Evolutionary conservation across 2,329 filamentous ascomycete genomes (phyloP), one percentile per base, ranked within the genome.

Genomic region (Paraphoma sp.): DNA sequence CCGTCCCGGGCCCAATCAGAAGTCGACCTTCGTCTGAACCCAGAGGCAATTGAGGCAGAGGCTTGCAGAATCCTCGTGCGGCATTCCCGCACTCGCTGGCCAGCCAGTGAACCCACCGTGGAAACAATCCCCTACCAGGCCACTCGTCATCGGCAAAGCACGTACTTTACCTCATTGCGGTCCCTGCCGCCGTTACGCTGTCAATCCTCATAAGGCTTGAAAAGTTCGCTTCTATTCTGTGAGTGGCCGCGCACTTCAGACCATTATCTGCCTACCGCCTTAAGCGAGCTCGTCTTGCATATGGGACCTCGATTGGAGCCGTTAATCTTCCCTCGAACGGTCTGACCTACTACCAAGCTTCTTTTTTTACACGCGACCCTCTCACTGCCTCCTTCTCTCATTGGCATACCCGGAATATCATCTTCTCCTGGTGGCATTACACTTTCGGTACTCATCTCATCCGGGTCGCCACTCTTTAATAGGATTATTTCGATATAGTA

Each of bases 191-290:
- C 33, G 33, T 69, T 70, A 61, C 59, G 64, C 69, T 67, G 65
- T 68, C 69, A 59, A 62, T 51, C 63, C 63, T 69, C 65, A 70
- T 72, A 70, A 70, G 68, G 67, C 67, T 64, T 70, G 53, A 61
- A 63, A 55, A 58, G 10, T 53, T 58, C 63, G 59, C 60, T 68
- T 71, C 64, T 67, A 64, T 60, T 50, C 56, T 64, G 60, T 74
- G 57, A 75, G 60, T 77, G 72, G 73, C 66, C 67, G 68, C 68
- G 56, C 62, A 67, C 59, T 68, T 67, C 60, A 71, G 68, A 71
- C 66, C 68, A 70, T 71, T 72, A 68, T 68, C 70, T 69, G 73
- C 67, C 62, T 72, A 67, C 72, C 72, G 71, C 66, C 71, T 63
- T 70, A 75, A 76, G 73, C 74, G 72, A 76, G 66, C 67, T 64